Percentiles rank a stretch among this genome's conserved stretches.
phyloP scores from a whole-genome alignment of 768 basidiomycete genomes.

The Glaciozyma antarctica region DNA sequence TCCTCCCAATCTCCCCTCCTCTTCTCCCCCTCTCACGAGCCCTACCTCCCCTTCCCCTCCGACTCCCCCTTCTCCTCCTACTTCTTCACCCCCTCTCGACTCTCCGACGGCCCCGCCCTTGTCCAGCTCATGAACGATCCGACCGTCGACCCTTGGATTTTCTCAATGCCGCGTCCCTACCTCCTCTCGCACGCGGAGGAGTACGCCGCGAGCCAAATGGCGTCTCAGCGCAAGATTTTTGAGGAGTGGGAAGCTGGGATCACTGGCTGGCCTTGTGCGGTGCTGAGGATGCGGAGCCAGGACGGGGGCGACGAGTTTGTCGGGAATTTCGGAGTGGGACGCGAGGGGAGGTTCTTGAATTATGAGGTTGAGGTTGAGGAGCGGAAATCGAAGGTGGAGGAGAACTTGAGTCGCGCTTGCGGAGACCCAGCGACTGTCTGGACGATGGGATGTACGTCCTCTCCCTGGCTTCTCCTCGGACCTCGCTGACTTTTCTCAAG shows the following conservation, averaged over 20 bases:
- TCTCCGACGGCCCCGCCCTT: background rate
- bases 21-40: background rate
- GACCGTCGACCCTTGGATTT: background rate
- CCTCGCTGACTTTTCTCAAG: background rate
- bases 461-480: background rate
- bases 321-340: background rate
- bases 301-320: background rate
- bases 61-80: background rate
- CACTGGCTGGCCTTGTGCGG: background rate
- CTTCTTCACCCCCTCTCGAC: slow-evolving; percentile 1
- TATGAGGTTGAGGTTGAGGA: background rate
- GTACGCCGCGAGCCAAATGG: no score
- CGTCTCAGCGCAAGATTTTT: background rate
- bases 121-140: background rate
- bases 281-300: background rate
- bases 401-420: background rate
- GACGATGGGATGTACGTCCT: background rate
- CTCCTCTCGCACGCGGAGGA: background rate
- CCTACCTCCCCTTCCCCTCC: background rate
- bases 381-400: background rate
- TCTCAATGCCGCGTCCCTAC: background rate
- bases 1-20: background rate
- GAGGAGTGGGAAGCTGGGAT: background rate
- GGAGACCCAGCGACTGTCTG: background rate
- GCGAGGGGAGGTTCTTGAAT: background rate